phyloP scores from a whole-genome alignment of 2,329 filamentous ascomycete genomes.

The Aspergillus pseudotamarii region DNA sequence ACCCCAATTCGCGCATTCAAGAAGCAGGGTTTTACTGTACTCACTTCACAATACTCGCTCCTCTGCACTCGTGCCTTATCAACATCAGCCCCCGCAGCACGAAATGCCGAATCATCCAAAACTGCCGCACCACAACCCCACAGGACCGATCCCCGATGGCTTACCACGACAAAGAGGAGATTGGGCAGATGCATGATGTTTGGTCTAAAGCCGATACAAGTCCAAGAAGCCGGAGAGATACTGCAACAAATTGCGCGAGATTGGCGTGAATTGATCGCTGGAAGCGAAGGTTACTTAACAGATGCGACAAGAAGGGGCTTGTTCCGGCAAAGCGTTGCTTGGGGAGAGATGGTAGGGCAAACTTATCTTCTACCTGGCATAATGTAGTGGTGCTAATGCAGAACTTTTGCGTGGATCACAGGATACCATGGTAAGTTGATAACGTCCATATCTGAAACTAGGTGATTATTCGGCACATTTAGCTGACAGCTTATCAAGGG shows the following conservation, averaged over 20 bases:
- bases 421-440: constrained; percentile 50
- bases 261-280: constrained; percentile 73
- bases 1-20: constrained; percentile 21
- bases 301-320: constrained; percentile 63
- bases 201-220: constrained; percentile 64
- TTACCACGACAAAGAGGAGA: constrained; percentile 66
- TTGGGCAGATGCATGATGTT: constrained; percentile 77
- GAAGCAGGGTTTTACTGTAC: constrained; percentile 22
- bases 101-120: constrained; percentile 18
- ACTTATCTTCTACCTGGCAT: not conserved
- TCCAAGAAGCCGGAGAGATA: constrained; percentile 61
- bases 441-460: not conserved
- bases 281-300: constrained; percentile 75
- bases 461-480: not conserved
- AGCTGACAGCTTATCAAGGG: constrained; percentile 24
- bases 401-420: constrained; percentile 24
- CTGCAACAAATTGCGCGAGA: constrained; percentile 62
- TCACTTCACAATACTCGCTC: constrained; percentile 13
- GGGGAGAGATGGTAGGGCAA: constrained; percentile 76
- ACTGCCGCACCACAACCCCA: constrained; percentile 26
- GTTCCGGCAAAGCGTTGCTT: constrained; percentile 69
- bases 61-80: constrained; percentile 23
- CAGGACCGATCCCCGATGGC: constrained; percentile 63
- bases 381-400: constrained; percentile 22
- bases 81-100: constrained; percentile 17